Conservation (phyloP, 257 asterid genomes). For the Mitragyna speciosa region DNA sequence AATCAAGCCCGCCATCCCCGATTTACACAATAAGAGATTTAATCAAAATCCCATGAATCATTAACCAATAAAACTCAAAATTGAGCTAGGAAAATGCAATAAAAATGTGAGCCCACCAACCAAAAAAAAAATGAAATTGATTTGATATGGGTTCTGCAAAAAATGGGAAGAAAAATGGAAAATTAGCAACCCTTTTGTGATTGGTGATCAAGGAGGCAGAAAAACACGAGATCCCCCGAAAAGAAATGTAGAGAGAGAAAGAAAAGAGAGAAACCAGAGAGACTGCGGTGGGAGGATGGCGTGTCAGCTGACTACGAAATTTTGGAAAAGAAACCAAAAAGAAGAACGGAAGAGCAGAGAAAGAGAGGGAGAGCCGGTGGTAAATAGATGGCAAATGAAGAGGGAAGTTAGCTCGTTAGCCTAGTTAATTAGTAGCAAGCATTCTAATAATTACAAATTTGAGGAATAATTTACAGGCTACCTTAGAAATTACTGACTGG, state of each 20-base stretch:
- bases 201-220: constrained; percentile 22
- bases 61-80: not conserved
- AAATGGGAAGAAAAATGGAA: not conserved
- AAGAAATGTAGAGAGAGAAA: constrained; percentile 2
- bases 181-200: constrained; percentile 23
- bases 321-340: constrained; percentile 14
- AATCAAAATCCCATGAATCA: not conserved
- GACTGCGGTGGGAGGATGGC: not conserved
- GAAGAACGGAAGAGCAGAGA: not conserved
- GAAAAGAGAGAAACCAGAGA: not conserved
- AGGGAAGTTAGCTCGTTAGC: constrained; percentile 17
- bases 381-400: constrained; percentile 26
- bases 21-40: not conserved
- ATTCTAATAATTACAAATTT: constrained; percentile 4
- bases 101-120: constrained; percentile 16
- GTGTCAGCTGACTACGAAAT: constrained; percentile 28
- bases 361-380: constrained; percentile 6
- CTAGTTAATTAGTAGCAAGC: not conserved
- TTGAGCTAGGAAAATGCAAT: constrained; percentile 16
- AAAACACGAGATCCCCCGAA: constrained; percentile 31
- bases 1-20: not conserved
- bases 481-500: constrained; percentile 6
- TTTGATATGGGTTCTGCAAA: constrained; percentile 1
- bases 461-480: constrained; percentile 5
- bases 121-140: not conserved